Evolutionary conservation across 1,139 yeast genomes (phyloP).

Genomic region (Kodamaea fungicola): DNA sequence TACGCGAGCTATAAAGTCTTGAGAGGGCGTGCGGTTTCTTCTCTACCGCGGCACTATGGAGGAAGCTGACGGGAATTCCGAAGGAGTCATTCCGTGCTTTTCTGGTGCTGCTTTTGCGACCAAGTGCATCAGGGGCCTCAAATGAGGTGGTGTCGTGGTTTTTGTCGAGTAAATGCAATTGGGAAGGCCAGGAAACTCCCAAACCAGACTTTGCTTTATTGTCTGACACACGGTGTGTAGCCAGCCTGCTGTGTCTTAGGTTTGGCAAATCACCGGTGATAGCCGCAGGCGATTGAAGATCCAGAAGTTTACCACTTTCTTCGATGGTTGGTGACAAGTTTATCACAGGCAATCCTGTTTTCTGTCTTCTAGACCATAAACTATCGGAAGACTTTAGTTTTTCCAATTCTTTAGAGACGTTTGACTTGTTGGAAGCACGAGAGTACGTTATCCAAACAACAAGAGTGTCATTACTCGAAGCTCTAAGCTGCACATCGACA

Average conservation of each 20-base stretch:
- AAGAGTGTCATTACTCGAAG: conserved; percentile 54
- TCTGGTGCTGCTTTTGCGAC: conserved; percentile 37
- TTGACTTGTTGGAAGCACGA: conserved; percentile 31
- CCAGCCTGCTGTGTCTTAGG: conserved; percentile 3
- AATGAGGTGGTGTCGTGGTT: conserved; percentile 33
- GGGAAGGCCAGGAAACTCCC: conserved; percentile 47
- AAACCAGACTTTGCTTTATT: not conserved
- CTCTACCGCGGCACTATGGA: conserved; percentile 9
- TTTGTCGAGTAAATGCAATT: conserved; percentile 47
- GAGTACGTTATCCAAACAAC: conserved; percentile 90
- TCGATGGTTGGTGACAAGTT: not conserved
- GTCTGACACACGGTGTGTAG: conserved; percentile 1
- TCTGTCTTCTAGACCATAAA: conserved; percentile 1
- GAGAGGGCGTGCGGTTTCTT: conserved; percentile 11
- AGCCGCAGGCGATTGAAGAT: not conserved
- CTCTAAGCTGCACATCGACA: conserved; percentile 79
- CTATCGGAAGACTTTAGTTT: conserved; percentile 21
- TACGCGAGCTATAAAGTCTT: conserved; percentile 8
- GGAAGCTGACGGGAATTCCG: conserved; percentile 21
- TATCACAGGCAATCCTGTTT: not conserved
- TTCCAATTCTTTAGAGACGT: conserved; percentile 23
- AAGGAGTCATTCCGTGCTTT: conserved; percentile 28
- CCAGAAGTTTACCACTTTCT: not conserved
- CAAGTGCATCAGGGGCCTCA: conserved; percentile 29
- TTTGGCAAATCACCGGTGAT: not conserved